Conservation (phyloP, 768 basidiomycete species). For the Leccinum ochraceum region DNA sequence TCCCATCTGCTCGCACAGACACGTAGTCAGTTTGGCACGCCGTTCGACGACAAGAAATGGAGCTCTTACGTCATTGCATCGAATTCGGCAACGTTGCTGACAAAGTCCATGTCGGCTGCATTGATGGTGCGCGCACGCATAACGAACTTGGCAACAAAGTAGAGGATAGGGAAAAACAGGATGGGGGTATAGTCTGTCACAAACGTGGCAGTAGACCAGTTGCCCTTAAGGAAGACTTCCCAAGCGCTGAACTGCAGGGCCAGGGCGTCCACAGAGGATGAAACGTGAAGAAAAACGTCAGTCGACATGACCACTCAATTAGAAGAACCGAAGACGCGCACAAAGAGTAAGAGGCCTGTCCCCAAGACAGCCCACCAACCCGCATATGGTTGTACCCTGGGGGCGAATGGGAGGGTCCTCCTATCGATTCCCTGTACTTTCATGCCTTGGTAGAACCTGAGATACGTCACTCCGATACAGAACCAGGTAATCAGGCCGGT, state of each 20-base stretch:
- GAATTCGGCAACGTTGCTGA: conserved; percentile 26
- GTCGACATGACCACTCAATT: not conserved
- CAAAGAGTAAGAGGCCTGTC: conserved; percentile 35
- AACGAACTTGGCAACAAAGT: conserved; percentile 29
- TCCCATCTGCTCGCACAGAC: conserved; percentile 19
- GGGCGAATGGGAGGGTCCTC: conserved; percentile 45
- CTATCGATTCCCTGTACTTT: conserved; percentile 51
- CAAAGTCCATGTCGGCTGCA: conserved; percentile 29
- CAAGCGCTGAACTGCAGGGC: conserved; percentile 39
- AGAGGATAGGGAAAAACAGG: conserved; percentile 49
- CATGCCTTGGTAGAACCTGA: conserved; percentile 49
- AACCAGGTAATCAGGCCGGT: conserved; percentile 48
- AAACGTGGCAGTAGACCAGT: conserved; percentile 41
- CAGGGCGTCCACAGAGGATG: not conserved
- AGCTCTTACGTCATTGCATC: conserved; percentile 26
- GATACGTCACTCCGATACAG: conserved; percentile 45
- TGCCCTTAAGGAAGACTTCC: conserved; percentile 40
- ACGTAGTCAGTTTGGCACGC: not conserved
- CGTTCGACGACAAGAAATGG: not conserved
- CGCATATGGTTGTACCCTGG: conserved; percentile 42
- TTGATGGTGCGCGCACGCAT: conserved; percentile 12
- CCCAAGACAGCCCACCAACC: conserved; percentile 38
- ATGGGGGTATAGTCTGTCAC: conserved; percentile 46
- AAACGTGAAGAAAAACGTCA: not conserved
- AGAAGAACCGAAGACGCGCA: conserved; percentile 20